phyloP scores from a whole-genome alignment of 2,329 filamentous ascomycete genomes.

The Lachnellula occidentalis region DNA sequence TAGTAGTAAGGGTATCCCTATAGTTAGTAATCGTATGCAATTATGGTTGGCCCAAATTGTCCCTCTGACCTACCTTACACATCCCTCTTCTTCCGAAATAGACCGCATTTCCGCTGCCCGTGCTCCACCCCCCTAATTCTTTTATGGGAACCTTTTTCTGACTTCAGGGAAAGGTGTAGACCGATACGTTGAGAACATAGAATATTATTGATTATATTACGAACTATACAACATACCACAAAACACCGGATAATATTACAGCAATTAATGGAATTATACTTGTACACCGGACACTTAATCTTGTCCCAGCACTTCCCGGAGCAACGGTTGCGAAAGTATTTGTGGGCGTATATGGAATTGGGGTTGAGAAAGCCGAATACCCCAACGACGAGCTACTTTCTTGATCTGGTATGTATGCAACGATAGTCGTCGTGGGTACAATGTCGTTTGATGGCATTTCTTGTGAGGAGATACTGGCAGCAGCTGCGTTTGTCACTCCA shows the following conservation, averaged over 20 bases:
- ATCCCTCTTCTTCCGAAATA: no score
- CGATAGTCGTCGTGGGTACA: neutral
- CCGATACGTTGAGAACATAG: no score
- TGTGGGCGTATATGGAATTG: no score
- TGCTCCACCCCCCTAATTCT: no score
- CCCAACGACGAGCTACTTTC: neutral
- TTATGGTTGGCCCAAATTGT: no score
- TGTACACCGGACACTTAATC: neutral
- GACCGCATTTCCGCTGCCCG: no score
- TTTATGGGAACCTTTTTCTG: no score
- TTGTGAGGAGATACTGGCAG: neutral
- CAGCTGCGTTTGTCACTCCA: neutral
- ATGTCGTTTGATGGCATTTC: neutral
- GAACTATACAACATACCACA: neutral
- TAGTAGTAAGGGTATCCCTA: no score
- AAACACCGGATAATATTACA: neutral
- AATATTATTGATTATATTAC: no score
- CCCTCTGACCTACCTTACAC: no score
- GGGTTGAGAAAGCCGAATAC: neutral
- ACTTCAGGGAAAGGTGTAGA: no score
- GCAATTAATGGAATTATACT: constrained; percentile 2
- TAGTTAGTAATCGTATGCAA: no score
- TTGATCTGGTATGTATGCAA: neutral
- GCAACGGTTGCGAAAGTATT: neutral
- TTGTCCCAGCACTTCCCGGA: neutral